Evolutionary conservation across 441 rosid species (phyloP).

Genomic region (Gossypium armourianum): DNA sequence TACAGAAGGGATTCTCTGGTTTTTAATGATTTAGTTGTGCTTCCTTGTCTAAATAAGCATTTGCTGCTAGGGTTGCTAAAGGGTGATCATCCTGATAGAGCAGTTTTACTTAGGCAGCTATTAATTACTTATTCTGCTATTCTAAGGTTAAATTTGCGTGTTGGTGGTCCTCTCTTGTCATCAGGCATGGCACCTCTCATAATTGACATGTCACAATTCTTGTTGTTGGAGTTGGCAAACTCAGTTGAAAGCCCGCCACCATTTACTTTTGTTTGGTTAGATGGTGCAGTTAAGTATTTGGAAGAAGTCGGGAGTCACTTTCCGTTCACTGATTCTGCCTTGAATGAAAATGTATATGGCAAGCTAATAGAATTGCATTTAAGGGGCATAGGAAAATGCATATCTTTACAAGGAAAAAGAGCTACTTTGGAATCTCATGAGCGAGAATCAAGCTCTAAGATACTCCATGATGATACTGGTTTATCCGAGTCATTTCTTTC

Average conservation of each 20-base stretch:
- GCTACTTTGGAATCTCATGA: constrained; percentile 67
- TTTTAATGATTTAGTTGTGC: constrained; percentile 28
- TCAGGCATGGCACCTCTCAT: constrained; percentile 38
- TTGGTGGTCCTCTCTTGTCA: constrained; percentile 25
- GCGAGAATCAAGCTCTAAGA: constrained; percentile 50
- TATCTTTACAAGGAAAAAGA: constrained; percentile 63
- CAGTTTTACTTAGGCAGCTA: constrained; percentile 59
- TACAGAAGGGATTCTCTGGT: constrained; percentile 13
- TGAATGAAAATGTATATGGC: constrained; percentile 36
- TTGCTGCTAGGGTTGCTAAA: constrained; percentile 41
- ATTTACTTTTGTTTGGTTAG: constrained; percentile 59
- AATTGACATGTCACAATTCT: constrained; percentile 37
- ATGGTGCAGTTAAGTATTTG: constrained; percentile 63
- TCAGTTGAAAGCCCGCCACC: constrained; percentile 33
- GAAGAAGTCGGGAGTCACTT: constrained; percentile 65
- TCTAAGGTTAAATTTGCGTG: constrained; percentile 48
- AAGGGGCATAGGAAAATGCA: constrained; percentile 71
- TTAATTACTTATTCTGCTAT: constrained; percentile 61
- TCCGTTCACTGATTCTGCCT: constrained; percentile 33
- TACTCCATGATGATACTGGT: constrained; percentile 26
- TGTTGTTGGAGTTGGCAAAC: constrained; percentile 51
- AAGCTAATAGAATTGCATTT: constrained; percentile 58
- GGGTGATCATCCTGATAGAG: constrained; percentile 48
- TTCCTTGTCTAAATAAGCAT: constrained; percentile 25
- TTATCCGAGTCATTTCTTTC: constrained; percentile 30